These are phyloP conservation scores for Harringtonia aguacate DNA, from an alignment of 2,329 filamentous ascomycete genomes.

Conservation along the genomic window DNA sequence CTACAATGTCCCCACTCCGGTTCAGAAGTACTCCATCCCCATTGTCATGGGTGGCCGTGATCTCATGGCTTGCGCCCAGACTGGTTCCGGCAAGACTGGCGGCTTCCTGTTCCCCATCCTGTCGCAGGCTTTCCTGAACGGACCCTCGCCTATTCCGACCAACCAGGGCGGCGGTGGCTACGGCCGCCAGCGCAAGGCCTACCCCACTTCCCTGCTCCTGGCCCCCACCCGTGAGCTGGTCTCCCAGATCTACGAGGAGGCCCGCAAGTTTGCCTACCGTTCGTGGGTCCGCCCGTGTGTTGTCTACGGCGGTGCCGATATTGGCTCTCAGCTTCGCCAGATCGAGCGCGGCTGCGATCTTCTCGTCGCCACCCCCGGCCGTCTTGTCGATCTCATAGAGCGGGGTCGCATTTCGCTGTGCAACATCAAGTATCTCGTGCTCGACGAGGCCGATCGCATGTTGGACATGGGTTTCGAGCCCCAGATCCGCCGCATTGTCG, in stretches of 20 bases:
- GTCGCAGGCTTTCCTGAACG: conserved; percentile 90
- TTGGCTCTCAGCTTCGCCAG: conserved; percentile 93
- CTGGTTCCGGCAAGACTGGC: conserved; percentile 98
- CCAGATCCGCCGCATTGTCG: conserved; percentile 96
- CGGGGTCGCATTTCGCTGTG: conserved; percentile 93
- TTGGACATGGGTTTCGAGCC: conserved; percentile 99
- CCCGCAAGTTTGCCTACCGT: conserved; percentile 96
- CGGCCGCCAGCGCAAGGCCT: conserved; percentile 93
- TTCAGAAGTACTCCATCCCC: conserved; percentile 98
- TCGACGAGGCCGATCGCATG: conserved; percentile 99
- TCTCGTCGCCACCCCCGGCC: conserved; percentile 90
- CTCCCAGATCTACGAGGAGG: conserved; percentile 95
- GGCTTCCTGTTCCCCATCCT: conserved; percentile 99
- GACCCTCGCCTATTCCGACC: conserved; percentile 61
- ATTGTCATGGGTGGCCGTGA: conserved; percentile 98
- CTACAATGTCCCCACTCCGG: conserved; percentile 92
- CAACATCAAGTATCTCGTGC: conserved; percentile 98
- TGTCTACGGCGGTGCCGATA: conserved; percentile 98
- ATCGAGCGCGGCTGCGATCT: conserved; percentile 97
- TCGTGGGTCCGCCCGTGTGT: conserved; percentile 98
- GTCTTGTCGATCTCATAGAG: conserved; percentile 96
- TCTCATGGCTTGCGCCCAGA: conserved; percentile 99
- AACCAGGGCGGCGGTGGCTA: conserved; percentile 56
- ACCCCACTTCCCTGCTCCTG: conserved; percentile 90
- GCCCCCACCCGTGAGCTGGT: conserved; percentile 97